A percentile compares a stretch with the other conserved stretches of the same genome.
Conservation (phyloP, 345 rosid species). For the Diplotaxis tenuifolia region DNA sequence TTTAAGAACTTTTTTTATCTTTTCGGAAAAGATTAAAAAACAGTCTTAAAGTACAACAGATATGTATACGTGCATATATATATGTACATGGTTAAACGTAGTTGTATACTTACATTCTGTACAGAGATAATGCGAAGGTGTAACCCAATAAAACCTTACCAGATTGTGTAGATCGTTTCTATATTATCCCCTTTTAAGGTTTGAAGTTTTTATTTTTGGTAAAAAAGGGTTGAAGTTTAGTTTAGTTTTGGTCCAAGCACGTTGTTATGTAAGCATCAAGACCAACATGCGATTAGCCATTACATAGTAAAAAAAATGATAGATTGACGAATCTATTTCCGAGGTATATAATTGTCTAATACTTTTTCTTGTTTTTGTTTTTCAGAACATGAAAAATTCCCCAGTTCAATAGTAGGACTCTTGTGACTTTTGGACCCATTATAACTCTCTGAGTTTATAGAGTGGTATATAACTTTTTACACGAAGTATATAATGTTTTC, state of each 20-base stretch:
- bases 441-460: not conserved
- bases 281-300: not conserved
- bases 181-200: not conserved
- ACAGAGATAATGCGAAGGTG: not conserved
- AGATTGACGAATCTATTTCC: not conserved
- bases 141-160: not conserved
- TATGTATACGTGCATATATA: not conserved
- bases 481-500: not conserved
- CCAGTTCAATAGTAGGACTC: not conserved
- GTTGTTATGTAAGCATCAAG: not conserved
- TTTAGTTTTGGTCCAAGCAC: not conserved
- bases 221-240: not conserved
- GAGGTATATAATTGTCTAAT: not conserved
- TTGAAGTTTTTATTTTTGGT: not conserved
- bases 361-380: not conserved
- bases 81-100: not conserved
- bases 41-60: not conserved
- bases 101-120: not conserved
- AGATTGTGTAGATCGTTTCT: not conserved
- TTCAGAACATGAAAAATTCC: not conserved
- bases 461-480: not conserved
- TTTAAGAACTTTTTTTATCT: too few species aligned
- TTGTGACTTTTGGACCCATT: slow-evolving; percentile 10
- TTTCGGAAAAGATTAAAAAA: not conserved
- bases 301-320: not conserved